A percentile compares a stretch with the other conserved stretches of the same genome.
Conservation (phyloP, 805 yeast genomes). For the Brettanomyces nanus region DNA sequence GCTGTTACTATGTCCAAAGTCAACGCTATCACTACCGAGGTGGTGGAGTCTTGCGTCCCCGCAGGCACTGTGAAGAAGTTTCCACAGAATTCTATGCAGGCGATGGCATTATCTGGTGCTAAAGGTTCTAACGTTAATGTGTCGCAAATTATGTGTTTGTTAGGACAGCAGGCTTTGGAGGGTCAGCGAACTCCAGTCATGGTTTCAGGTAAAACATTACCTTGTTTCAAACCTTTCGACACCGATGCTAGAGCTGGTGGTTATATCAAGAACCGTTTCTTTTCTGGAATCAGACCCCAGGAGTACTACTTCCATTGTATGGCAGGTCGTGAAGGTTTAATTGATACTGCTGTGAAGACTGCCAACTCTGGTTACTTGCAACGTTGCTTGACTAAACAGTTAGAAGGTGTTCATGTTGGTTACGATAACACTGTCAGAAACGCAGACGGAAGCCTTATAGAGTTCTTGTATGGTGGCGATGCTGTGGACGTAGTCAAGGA, state of each 20-base stretch:
- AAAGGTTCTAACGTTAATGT: slow-evolving; percentile 98
- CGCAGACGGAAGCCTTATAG: slow-evolving; percentile 87
- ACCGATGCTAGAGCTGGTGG: slow-evolving; percentile 99
- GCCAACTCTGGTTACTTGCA: slow-evolving; percentile 97
- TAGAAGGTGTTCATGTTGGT: slow-evolving; percentile 91
- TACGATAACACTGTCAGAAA: slow-evolving; percentile 96
- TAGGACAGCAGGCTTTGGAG: slow-evolving; percentile 98
- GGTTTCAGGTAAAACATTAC: slow-evolving; percentile 97
- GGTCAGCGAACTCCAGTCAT: slow-evolving; percentile 99
- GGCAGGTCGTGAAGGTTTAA: slow-evolving; percentile 99
- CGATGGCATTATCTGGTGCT: slow-evolving; percentile 99
- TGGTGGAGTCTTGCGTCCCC: slow-evolving; percentile 91
- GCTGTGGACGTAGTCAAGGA: slow-evolving; percentile 91
- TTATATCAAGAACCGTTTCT: slow-evolving; percentile 92
- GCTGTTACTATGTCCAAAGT: slow-evolving; percentile 93
- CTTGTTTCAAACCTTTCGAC: slow-evolving; percentile 93
- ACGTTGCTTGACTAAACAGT: slow-evolving; percentile 95
- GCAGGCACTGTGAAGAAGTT: slow-evolving; percentile 91
- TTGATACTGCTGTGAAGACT: slow-evolving; percentile 98
- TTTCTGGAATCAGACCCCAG: slow-evolving; percentile 95
- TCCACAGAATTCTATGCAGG: slow-evolving; percentile 96
- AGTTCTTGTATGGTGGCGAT: slow-evolving; percentile 97
- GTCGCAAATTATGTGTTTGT: slow-evolving; percentile 97
- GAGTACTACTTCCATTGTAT: slow-evolving; percentile 99
- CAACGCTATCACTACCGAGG: slow-evolving; percentile 86